Conservation (phyloP, 2,329 filamentous ascomycete species). For the Talaromyces sp. region DNA sequence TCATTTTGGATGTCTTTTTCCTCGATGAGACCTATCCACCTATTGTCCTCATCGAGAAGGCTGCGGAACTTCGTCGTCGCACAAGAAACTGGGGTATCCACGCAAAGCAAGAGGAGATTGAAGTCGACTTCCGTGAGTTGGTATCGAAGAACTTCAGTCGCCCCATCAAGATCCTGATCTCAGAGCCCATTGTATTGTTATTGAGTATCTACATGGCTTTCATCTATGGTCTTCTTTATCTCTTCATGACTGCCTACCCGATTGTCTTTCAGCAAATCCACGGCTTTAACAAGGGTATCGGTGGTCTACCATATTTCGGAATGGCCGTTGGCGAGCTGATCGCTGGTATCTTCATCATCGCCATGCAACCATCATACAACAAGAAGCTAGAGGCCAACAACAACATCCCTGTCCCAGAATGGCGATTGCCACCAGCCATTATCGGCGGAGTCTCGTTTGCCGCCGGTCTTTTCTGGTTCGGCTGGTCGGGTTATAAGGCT, state of each 20-base stretch:
- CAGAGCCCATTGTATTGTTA: conserved; percentile 46
- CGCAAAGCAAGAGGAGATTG: conserved; percentile 58
- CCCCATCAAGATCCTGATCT: conserved; percentile 44
- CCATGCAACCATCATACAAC: conserved; percentile 40
- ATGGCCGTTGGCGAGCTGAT: conserved; percentile 30
- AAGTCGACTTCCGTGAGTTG: conserved; percentile 52
- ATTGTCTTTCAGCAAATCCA: conserved; percentile 45
- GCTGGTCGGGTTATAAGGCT: conserved; percentile 39
- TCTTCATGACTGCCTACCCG: conserved; percentile 47
- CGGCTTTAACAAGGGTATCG: conserved; percentile 40
- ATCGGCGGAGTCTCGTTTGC: conserved; percentile 48
- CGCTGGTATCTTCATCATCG: conserved; percentile 36
- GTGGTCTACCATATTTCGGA: conserved; percentile 46
- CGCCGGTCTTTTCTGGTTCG: conserved; percentile 46
- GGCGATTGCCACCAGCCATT: conserved; percentile 49
- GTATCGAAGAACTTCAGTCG: conserved; percentile 55
- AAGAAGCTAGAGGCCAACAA: conserved; percentile 37
- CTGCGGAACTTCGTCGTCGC: conserved; percentile 53
- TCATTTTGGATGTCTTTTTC: conserved; percentile 52
- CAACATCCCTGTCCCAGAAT: conserved; percentile 40
- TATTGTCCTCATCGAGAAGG: conserved; percentile 57
- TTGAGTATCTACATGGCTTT: conserved; percentile 42
- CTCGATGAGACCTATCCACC: conserved; percentile 60
- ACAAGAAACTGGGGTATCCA: conserved; percentile 63
- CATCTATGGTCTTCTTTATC: conserved; percentile 37